Base-by-base conservation (phyloP, 805 yeast genomes). In the Babjeviella inositovora region DNA sequence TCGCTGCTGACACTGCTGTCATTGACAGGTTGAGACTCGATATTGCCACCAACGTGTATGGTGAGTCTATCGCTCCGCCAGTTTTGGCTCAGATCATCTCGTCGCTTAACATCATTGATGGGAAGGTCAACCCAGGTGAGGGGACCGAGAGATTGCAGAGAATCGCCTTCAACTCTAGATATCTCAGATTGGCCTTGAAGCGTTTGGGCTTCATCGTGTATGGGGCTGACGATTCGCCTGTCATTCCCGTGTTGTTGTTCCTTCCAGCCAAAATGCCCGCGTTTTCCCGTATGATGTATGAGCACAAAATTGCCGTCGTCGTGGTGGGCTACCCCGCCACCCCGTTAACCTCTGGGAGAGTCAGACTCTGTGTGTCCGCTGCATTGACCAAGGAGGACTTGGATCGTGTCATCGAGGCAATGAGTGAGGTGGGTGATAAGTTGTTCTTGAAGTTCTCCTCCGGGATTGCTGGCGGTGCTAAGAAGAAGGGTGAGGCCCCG, bases 261-360 rank as follows among this genome's bases (percentile, higher is more conserved):
- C 69, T 81, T 25, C 99, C 98, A 13, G 72, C 92, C 14, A 87
- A 85, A 45, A 82, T 90, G 93, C 92, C 94, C 13, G 84, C 87
- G 1, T 68, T 84, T 31, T 75, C 94, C 21, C 66, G 94, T 45
- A 66, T 70, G 63, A 64, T 87, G 62, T 65, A 76, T 36, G 69
- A 65, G 32, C 58, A 69, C 48, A 77, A 77, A 25, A 73, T 90
- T 30, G 98, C 98, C 3, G 85, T 87, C 23, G 99, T 90, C 17
- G 74, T 87, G 32, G 97, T 87, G 20, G 95, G 97, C 17, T 90
- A 90, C 45, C 99, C 99, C 7, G 98, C 98, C 1, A 87, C 97
- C 1, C 94, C 94, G 17, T 61, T 90, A 34, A 71, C 81, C 20
- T 69, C 84, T 17, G 77, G 93, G 5, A 70, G 98, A 52, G 84